phyloP scores from a whole-genome alignment of 108 stramenopile genomes.

The Nitzschia sp. region DNA sequence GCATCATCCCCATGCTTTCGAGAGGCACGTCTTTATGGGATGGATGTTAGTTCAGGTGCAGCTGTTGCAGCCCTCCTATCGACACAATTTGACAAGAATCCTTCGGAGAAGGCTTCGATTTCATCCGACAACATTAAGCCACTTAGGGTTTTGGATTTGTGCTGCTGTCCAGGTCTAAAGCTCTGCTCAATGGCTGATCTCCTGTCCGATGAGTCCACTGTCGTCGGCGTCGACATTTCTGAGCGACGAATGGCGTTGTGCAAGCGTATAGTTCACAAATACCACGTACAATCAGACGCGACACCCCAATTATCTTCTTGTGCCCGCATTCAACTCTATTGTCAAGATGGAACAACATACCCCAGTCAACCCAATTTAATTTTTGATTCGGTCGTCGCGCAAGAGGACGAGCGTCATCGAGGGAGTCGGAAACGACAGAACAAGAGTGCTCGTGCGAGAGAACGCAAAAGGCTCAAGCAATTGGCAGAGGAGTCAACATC shows the following conservation, averaged over 20 bases:
- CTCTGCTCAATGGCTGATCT: constrained; percentile 76
- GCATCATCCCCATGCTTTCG: constrained; percentile 57
- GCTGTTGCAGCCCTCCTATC: constrained; percentile 74
- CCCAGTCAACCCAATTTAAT: constrained; percentile 43
- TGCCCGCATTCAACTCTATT: constrained; percentile 50
- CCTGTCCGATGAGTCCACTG: constrained; percentile 16
- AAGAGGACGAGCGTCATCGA: constrained; percentile 42
- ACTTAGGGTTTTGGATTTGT: constrained; percentile 82
- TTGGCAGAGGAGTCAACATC: constrained; percentile 22
- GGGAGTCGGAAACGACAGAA: constrained; percentile 81
- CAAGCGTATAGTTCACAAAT: constrained; percentile 74
- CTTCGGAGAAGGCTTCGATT: neutral
- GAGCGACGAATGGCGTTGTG: constrained; percentile 60
- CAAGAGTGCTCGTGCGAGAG: constrained; percentile 80
- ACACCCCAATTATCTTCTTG: constrained; percentile 9
- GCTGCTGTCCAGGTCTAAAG: constrained; percentile 89
- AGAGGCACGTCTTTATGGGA: constrained; percentile 78
- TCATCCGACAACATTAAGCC: neutral
- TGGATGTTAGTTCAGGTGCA: constrained; percentile 88
- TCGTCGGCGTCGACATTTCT: constrained; percentile 75
- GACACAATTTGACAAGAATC: constrained; percentile 39
- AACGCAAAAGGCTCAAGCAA: constrained; percentile 56
- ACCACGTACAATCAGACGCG: constrained; percentile 58
- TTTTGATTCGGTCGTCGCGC: constrained; percentile 65
- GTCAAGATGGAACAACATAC: constrained; percentile 76